Evolutionary conservation across 2,329 filamentous ascomycete genomes (phyloP).

Genomic region (Monilinia laxa): DNA sequence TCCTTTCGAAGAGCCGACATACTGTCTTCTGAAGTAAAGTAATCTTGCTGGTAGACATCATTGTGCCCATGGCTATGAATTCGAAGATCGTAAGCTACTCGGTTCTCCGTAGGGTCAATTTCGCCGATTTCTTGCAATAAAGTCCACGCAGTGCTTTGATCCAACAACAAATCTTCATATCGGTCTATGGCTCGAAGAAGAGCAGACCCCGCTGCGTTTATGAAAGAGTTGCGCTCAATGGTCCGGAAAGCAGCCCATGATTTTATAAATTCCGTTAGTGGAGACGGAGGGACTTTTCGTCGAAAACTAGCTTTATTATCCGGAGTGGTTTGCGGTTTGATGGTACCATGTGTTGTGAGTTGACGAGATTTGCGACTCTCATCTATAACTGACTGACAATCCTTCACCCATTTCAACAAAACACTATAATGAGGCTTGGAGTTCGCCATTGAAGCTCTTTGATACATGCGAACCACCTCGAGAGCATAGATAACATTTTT

Average conservation of each 20-base stretch:
- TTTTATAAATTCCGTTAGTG: conserved; percentile 56
- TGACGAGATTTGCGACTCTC: conserved; percentile 50
- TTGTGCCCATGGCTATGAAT: conserved; percentile 38
- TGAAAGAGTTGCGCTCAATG: conserved; percentile 52
- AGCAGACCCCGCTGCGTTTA: conserved; percentile 61
- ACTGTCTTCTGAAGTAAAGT: conserved; percentile 42
- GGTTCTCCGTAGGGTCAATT: conserved; percentile 69
- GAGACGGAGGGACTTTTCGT: conserved; percentile 10
- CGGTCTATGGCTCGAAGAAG: conserved; percentile 61
- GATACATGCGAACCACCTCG: conserved; percentile 45
- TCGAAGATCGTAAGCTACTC: conserved; percentile 58
- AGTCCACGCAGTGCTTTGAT: conserved; percentile 53
- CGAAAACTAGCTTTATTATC: neutral
- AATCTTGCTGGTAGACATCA: neutral
- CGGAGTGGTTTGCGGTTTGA: conserved; percentile 42
- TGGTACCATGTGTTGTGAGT: conserved; percentile 53
- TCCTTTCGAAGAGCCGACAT: conserved; percentile 56
- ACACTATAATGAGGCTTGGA: neutral
- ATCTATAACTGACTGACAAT: conserved; percentile 52
- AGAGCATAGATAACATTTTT: conserved; percentile 48
- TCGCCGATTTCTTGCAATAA: conserved; percentile 77
- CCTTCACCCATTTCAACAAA: conserved; percentile 47
- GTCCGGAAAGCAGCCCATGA: conserved; percentile 61
- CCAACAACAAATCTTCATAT: conserved; percentile 54
- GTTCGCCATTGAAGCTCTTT: neutral